Conservation (phyloP, 129 eudicot species). For the Scalesia atractyloides region DNA sequence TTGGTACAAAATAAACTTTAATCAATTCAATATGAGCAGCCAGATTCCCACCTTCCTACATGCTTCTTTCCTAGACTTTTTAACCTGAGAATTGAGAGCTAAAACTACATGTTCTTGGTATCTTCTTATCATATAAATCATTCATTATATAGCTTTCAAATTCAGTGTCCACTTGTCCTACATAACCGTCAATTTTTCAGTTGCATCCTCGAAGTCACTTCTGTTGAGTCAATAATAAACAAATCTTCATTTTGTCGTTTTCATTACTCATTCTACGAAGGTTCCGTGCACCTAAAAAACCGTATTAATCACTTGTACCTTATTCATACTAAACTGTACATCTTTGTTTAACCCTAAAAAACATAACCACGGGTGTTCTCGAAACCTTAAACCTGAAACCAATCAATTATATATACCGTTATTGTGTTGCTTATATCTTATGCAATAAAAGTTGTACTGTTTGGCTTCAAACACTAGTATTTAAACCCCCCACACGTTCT, state of each 20-base stretch:
- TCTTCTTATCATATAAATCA: neutral
- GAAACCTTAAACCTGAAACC: neutral
- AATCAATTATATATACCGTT: neutral
- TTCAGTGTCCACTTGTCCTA: slow-evolving; percentile 23
- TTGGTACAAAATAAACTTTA: neutral
- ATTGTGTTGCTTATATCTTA: neutral
- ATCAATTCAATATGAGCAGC: slow-evolving; percentile 11
- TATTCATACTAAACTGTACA: slow-evolving; percentile 7
- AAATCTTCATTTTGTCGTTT: slow-evolving; percentile 22
- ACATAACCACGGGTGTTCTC: too few species aligned
- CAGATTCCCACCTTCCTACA: slow-evolving; percentile 26
- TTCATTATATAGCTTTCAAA: neutral
- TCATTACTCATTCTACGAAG: slow-evolving; percentile 11
- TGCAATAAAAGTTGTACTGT: slow-evolving; percentile 11
- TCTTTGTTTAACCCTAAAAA: neutral
- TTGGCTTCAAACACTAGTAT: slow-evolving; percentile 19
- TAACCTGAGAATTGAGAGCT: slow-evolving; percentile 2
- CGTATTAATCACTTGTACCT: slow-evolving; percentile 13
- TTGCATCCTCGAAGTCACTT: slow-evolving; percentile 38
- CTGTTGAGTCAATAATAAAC: slow-evolving; percentile 30
- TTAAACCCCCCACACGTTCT: slow-evolving; percentile 22
- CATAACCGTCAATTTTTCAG: slow-evolving; percentile 31
- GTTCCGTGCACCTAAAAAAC: slow-evolving; percentile 17
- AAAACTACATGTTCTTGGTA: slow-evolving; percentile 15
- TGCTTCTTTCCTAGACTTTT: slow-evolving; percentile 28